These are phyloP conservation scores for Beauveria sp. DNA, from an alignment of 2,329 filamentous ascomycete genomes.

Conservation along the genomic window DNA sequence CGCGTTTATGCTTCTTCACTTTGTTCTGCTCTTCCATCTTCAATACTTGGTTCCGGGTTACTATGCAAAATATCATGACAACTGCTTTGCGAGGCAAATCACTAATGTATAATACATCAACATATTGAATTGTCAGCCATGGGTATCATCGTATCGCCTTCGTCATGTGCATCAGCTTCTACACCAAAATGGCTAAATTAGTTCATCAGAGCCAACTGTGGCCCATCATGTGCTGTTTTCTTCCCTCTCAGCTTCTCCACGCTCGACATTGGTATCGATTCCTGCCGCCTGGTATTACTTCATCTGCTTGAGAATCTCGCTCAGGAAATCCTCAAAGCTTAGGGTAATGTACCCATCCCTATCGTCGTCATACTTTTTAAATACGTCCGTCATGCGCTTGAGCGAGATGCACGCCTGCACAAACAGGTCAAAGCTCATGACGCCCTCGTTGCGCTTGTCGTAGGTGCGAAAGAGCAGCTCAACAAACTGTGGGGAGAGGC, in stretches of 20 bases:
- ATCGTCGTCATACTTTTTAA: slow-evolving; percentile 98
- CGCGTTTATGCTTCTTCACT: too few species aligned
- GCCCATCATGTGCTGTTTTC: neutral
- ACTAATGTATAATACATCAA: neutral
- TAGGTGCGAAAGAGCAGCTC: slow-evolving; percentile 80
- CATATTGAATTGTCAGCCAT: neutral
- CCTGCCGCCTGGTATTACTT: slow-evolving; percentile 29
- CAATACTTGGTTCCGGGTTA: neutral
- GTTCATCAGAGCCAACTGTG: neutral
- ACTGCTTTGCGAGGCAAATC: neutral
- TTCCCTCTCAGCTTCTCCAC: too few species aligned
- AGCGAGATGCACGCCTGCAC: slow-evolving; percentile 95
- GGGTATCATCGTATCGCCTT: slow-evolving; percentile 9
- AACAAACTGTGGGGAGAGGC: slow-evolving; percentile 77
- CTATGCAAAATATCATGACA: neutral
- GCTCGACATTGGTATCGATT: too few species aligned
- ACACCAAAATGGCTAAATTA: neutral
- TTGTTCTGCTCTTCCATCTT: too few species aligned
- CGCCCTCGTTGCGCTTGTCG: slow-evolving; percentile 64
- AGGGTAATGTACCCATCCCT: slow-evolving; percentile 86
- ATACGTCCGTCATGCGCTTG: slow-evolving; percentile 98
- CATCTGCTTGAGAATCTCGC: slow-evolving; percentile 56
- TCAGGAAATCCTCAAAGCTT: slow-evolving; percentile 75
- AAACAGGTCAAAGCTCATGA: slow-evolving; percentile 90
- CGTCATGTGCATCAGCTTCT: neutral